Percentiles rank a stretch among this genome's conserved stretches.
phyloP scores from a whole-genome alignment of 202 grass and related monocot species.

The Bolboschoenoplectus hybrid region DNA sequence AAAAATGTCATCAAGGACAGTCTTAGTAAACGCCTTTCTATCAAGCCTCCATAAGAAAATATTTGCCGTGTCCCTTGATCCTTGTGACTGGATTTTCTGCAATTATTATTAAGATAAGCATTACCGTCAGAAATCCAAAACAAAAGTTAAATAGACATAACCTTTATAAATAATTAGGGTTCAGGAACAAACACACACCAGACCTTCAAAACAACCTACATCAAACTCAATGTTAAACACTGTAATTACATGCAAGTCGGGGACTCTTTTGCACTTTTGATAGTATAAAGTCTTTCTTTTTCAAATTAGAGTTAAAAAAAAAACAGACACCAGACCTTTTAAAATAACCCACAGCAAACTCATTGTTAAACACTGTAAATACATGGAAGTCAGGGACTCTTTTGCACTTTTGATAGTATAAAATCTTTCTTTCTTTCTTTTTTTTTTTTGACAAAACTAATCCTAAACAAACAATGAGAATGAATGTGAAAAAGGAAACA shows the following conservation, averaged over 20 bases:
- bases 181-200: conserved; percentile 26
- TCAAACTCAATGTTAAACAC: conserved; percentile 20
- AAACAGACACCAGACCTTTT: not conserved
- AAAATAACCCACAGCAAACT: conserved; percentile 12
- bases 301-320: conserved; percentile 39
- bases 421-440: not conserved
- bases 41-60: conserved; percentile 68
- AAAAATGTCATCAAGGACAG: conserved; percentile 64
- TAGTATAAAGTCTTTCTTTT: not conserved
- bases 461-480: not conserved
- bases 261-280: conserved; percentile 7
- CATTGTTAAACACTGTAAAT: conserved; percentile 27
- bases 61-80: conserved; percentile 44
- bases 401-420: conserved; percentile 1
- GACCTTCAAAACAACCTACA: conserved; percentile 6
- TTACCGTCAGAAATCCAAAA: conserved; percentile 18
- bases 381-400: not conserved
- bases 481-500: not conserved
- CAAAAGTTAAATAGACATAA: not conserved
- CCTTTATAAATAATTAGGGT: conserved; percentile 35
- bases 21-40: conserved; percentile 57
- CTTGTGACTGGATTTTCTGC: conserved; percentile 56
- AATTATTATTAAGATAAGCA: conserved; percentile 39
- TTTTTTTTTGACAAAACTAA: not conserved
- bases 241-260: not conserved